These are phyloP conservation scores for Ormosia emarginata DNA, from an alignment of 306 rosid genomes.

Conservation along the genomic window DNA sequence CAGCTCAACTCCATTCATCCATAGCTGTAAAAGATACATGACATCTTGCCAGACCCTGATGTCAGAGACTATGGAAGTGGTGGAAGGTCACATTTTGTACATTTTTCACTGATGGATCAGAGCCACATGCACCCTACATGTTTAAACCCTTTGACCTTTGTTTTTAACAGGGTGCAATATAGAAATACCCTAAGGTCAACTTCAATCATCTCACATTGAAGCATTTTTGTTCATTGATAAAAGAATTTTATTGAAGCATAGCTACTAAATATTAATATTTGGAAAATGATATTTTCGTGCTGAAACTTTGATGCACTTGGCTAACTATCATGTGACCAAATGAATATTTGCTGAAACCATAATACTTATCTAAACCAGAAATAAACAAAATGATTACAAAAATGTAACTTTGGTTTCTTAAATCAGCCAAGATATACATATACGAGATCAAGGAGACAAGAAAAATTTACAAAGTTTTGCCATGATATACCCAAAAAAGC, in stretches of 20 bases:
- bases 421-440: background rate
- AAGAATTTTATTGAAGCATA: background rate
- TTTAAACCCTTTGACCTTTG: background rate
- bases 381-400: background rate
- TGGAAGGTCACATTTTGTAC: background rate
- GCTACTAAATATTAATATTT: background rate
- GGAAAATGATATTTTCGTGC: background rate
- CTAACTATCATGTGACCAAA: background rate
- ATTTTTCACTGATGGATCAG: background rate
- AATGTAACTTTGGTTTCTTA: background rate
- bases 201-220: background rate
- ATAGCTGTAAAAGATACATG: background rate
- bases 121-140: background rate
- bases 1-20: background rate
- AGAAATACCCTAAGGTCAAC: background rate
- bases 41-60: background rate
- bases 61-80: background rate
- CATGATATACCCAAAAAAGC: background rate
- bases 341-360: background rate
- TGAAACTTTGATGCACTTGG: background rate
- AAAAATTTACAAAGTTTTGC: background rate
- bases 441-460: background rate
- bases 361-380: background rate
- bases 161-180: background rate
- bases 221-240: background rate